Percentiles rank a stretch among this genome's conserved stretches.
Conservation (phyloP, 768 basidiomycete species). For the Mycena rebaudengoi region DNA sequence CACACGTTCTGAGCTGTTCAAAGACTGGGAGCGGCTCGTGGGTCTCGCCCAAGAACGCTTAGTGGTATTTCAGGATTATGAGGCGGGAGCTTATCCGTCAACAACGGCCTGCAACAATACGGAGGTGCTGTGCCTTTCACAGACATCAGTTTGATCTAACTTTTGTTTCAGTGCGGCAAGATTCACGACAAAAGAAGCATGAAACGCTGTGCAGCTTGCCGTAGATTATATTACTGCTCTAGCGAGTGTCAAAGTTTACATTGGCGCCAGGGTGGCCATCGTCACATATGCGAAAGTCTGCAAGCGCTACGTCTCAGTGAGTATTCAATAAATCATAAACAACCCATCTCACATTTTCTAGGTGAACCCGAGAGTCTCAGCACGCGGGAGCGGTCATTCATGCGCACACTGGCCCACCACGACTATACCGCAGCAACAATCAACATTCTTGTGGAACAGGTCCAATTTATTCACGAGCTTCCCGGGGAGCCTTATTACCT, state of each 20-base stretch:
- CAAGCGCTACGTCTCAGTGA: neutral
- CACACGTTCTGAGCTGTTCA: neutral
- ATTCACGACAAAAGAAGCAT: neutral
- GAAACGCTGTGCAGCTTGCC: neutral
- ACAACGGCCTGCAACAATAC: neutral
- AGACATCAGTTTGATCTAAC: neutral
- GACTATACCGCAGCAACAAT: neutral
- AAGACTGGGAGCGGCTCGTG: neutral
- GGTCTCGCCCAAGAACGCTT: neutral
- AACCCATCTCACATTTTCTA: neutral
- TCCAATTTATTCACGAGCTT: neutral
- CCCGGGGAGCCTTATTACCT: neutral
- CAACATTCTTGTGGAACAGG: neutral
- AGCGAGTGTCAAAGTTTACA: neutral
- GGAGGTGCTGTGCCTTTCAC: neutral
- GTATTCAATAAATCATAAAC: neutral
- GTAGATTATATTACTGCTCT: neutral
- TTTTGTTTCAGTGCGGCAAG: neutral
- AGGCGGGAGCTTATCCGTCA: neutral
- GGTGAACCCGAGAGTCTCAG: neutral
- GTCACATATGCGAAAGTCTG: neutral
- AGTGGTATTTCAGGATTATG: neutral
- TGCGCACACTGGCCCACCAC: neutral
- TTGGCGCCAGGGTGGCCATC: neutral
- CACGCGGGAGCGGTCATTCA: neutral